Evolutionary conservation across 2,329 filamentous ascomycete genomes (phyloP).

Genomic region (Colletotrichum melonis): DNA sequence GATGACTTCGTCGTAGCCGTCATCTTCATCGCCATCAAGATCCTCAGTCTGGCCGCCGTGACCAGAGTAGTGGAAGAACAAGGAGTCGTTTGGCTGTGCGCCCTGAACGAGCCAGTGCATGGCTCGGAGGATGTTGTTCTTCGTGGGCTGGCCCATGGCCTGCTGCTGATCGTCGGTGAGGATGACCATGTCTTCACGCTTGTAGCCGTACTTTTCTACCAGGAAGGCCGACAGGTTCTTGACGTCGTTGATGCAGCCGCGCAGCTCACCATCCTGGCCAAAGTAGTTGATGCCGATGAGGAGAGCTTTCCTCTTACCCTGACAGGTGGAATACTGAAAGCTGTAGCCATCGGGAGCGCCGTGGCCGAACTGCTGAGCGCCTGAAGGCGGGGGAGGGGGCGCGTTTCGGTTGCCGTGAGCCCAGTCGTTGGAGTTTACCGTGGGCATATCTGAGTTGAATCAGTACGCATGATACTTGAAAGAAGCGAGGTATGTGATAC

Average conservation of each 20-base stretch:
- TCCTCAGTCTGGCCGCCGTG: constrained; percentile 83
- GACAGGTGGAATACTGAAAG: constrained; percentile 82
- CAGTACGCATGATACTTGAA: neutral
- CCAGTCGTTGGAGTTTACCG: constrained; percentile 42
- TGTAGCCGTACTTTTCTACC: constrained; percentile 75
- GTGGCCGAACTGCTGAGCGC: constrained; percentile 70
- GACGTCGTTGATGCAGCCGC: constrained; percentile 85
- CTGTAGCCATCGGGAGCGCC: constrained; percentile 76
- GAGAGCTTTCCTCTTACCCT: constrained; percentile 77
- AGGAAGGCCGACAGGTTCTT: constrained; percentile 81
- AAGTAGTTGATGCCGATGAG: constrained; percentile 88
- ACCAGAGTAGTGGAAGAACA: constrained; percentile 84
- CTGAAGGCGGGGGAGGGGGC: constrained; percentile 58
- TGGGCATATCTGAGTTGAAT: constrained; percentile 33
- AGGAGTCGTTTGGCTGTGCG: constrained; percentile 78
- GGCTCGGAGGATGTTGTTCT: constrained; percentile 78
- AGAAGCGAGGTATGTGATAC: neutral
- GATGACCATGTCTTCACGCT: constrained; percentile 83
- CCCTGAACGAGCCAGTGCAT: constrained; percentile 81
- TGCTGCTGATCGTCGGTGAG: constrained; percentile 81
- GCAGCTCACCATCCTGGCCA: constrained; percentile 75
- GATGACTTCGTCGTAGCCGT: constrained; percentile 82
- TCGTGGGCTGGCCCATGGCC: constrained; percentile 78
- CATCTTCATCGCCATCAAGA: constrained; percentile 79
- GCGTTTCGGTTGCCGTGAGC: constrained; percentile 44